phyloP scores from a whole-genome alignment of 2,329 filamentous ascomycete species.

The Cercospora janseana region DNA sequence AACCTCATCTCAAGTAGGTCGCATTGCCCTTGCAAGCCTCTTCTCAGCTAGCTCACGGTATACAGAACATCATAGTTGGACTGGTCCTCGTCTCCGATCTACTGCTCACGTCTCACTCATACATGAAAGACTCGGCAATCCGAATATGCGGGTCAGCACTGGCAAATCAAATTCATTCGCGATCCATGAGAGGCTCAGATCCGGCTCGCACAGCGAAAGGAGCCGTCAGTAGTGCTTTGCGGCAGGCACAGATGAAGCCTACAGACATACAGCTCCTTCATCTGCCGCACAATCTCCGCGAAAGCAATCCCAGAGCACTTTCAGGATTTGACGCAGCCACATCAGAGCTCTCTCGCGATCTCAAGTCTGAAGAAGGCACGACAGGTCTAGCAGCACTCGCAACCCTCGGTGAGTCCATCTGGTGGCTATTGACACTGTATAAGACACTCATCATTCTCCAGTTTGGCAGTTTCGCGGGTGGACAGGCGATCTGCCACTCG shows the following conservation, averaged over 20 bases:
- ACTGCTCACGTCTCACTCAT: conserved; percentile 31
- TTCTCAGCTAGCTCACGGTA: conserved; percentile 11
- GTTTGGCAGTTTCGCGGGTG: conserved; percentile 32
- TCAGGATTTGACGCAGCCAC: conserved; percentile 9
- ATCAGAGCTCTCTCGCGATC: conserved; percentile 1
- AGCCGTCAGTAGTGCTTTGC: conserved; percentile 19
- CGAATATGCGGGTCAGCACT: conserved; percentile 22
- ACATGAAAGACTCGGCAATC: conserved; percentile 30
- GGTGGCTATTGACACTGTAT: neutral
- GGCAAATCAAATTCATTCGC: conserved; percentile 14
- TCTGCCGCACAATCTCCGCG: conserved; percentile 6
- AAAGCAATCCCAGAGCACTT: conserved; percentile 12
- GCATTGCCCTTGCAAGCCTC: neutral
- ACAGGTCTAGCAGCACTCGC: conserved; percentile 23
- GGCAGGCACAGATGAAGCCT: conserved; percentile 21
- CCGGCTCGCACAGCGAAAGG: conserved; percentile 15
- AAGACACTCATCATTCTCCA: neutral
- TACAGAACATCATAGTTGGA: conserved; percentile 21
- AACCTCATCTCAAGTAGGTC: neutral
- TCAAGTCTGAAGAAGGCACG: conserved; percentile 8
- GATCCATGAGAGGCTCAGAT: conserved; percentile 12
- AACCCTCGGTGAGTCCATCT: conserved; percentile 21
- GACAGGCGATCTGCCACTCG: conserved; percentile 19
- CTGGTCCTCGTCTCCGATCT: conserved; percentile 29
- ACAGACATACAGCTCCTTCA: conserved; percentile 26